Conservation (phyloP, 306 rosid species). For the Rosa rugosa region DNA sequence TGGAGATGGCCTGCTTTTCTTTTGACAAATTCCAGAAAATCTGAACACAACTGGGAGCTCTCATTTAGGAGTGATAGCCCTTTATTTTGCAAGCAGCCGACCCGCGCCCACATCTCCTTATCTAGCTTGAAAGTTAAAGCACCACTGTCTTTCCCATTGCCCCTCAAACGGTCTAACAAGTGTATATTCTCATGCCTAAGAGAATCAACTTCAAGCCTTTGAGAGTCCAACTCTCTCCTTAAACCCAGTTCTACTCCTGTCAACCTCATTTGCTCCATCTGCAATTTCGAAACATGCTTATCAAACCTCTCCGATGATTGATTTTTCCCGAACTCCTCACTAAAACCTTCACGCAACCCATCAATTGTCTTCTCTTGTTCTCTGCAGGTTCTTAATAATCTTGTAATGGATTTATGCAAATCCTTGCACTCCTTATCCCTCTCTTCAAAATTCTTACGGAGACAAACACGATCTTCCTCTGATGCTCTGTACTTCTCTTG, state of each 20-base stretch:
- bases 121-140: conserved; percentile 71
- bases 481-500: conserved; percentile 57
- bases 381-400: conserved; percentile 70
- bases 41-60: conserved; percentile 62
- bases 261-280: conserved; percentile 80
- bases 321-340: conserved; percentile 46
- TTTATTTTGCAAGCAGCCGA: conserved; percentile 77
- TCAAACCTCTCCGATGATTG: conserved; percentile 55
- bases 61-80: conserved; percentile 75
- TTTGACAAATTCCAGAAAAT: conserved; percentile 60
- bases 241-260: conserved; percentile 72
- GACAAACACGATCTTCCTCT: conserved; percentile 57
- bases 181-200: conserved; percentile 85
- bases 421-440: conserved; percentile 86
- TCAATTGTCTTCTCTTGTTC: conserved; percentile 91
- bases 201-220: conserved; percentile 75
- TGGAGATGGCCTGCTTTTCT: conserved; percentile 47
- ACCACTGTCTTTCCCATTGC: conserved; percentile 58
- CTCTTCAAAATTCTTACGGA: conserved; percentile 62
- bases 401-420: conserved; percentile 67
- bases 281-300: conserved; percentile 57
- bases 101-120: conserved; percentile 64
- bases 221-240: conserved; percentile 77
- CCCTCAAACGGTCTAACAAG: conserved; percentile 68
- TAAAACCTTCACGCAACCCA: conserved; percentile 60